phyloP scores from a whole-genome alignment of 2,329 filamentous ascomycete genomes.

The Teratosphaeria gauchensis region DNA sequence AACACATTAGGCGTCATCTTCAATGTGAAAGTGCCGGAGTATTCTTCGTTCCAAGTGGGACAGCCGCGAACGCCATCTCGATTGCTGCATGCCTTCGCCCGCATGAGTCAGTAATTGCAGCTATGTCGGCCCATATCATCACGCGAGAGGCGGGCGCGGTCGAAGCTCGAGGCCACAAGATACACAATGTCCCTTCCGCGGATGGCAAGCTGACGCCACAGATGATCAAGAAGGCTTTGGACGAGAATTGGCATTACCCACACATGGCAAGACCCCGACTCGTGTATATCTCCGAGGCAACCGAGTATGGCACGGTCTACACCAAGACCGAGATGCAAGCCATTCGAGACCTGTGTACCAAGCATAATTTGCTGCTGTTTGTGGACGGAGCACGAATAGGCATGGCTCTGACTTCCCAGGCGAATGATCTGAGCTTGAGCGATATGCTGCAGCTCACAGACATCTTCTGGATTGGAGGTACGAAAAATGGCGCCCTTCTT shows the following conservation, averaged over 20 bases:
- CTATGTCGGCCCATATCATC: neutral
- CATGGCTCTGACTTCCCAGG: neutral
- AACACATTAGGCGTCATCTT: neutral
- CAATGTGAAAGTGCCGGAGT: neutral
- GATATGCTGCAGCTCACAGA: neutral
- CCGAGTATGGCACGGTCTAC: neutral
- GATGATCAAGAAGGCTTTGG: neutral
- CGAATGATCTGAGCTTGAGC: neutral
- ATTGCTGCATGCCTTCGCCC: neutral
- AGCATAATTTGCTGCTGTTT: neutral
- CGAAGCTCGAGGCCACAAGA: neutral
- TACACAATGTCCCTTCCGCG: neutral
- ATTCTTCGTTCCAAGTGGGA: neutral
- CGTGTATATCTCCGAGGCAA: neutral
- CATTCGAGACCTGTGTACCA: neutral
- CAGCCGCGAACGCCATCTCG: neutral
- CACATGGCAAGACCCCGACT: neutral
- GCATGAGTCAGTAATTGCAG: neutral
- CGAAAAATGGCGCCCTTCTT: neutral
- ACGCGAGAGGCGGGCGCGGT: neutral
- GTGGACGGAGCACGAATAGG: neutral
- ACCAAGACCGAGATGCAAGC: neutral
- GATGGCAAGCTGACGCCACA: neutral
- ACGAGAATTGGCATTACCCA: neutral
- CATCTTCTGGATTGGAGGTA: neutral